Conservation (phyloP, 441 rosid genomes). For the Bruguiera hainesii region DNA sequence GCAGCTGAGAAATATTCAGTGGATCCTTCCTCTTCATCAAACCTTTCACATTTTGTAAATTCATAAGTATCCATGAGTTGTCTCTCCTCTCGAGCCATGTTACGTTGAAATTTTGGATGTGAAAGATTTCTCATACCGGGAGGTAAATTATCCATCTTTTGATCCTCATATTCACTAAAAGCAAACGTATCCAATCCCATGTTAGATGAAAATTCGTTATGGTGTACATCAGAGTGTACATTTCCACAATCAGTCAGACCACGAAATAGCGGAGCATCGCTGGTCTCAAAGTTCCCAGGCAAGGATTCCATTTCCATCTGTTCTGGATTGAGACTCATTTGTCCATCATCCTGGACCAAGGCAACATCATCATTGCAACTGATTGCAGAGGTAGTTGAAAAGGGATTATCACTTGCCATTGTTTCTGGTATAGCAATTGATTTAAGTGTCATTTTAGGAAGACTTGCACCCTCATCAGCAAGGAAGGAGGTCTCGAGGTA, state of each 20-base stretch:
- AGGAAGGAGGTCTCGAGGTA: conserved; percentile 95
- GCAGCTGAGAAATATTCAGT: conserved; percentile 67
- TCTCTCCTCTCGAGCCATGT: conserved; percentile 34
- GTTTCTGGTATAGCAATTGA: conserved; percentile 47
- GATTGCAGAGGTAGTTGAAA: conserved; percentile 34
- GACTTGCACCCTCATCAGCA: conserved; percentile 97
- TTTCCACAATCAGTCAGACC: conserved; percentile 29
- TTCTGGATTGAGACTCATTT: conserved; percentile 24
- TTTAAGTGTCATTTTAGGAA: conserved; percentile 56
- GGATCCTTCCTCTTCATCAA: conserved; percentile 47
- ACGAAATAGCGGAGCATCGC: conserved; percentile 30
- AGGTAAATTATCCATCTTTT: conserved; percentile 20
- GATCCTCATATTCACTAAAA: conserved; percentile 30
- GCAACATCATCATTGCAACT: conserved; percentile 22
- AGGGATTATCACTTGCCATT: conserved; percentile 35
- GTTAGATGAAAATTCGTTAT: conserved; percentile 28
- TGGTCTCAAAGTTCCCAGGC: conserved; percentile 36
- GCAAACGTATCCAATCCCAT: conserved; percentile 31
- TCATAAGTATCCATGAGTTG: conserved; percentile 36
- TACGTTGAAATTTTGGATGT: conserved; percentile 36
- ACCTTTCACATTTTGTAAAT: conserved; percentile 35
- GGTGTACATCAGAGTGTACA: conserved; percentile 31
- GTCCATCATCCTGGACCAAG: conserved; percentile 37
- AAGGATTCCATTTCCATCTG: conserved; percentile 36
- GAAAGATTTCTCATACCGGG: conserved; percentile 26